Percentiles rank a stretch among this genome's conserved stretches.
Evolutionary conservation across 1,139 yeast genomes (phyloP).

Genomic region (Candida labiduridarum): DNA sequence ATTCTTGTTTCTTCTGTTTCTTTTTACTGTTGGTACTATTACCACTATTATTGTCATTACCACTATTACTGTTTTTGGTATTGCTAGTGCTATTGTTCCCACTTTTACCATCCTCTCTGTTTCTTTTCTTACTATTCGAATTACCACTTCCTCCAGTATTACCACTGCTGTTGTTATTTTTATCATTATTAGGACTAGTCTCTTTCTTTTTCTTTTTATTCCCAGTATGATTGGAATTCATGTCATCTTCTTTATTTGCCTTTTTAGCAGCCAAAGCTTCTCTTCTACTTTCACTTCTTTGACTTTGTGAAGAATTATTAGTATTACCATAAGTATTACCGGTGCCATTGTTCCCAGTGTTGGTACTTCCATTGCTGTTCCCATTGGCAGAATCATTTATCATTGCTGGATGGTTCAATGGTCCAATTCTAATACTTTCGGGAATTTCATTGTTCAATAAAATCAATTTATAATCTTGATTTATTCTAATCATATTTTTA

Average conservation of each 20-base stretch:
- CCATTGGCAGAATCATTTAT: conserved; percentile 48
- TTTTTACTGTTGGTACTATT: not conserved
- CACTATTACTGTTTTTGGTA: not conserved
- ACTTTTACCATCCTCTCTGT: conserved; percentile 4
- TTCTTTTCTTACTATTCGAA: conserved; percentile 6
- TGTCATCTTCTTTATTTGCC: conserved; percentile 48
- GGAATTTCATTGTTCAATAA: conserved; percentile 77
- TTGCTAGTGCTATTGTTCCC: not conserved
- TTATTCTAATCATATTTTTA: conserved; percentile 71
- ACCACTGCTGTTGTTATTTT: not conserved
- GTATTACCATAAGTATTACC: too few relatives aligned
- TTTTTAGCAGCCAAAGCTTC: conserved; percentile 92
- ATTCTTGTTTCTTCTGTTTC: conserved; percentile 1
- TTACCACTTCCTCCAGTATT: not conserved
- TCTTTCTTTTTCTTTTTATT: conserved; percentile 27
- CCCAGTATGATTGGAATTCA: conserved; percentile 10
- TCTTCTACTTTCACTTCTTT: conserved; percentile 80
- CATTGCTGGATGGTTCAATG: conserved; percentile 89
- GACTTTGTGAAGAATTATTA: conserved; percentile 61
- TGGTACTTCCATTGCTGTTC: conserved; percentile 23
- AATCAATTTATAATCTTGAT: conserved; percentile 74
- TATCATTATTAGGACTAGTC: conserved; percentile 1
- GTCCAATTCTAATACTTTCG: conserved; percentile 65
- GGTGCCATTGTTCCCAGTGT: conserved; percentile 22
- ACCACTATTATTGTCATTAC: not conserved